Base-by-base conservation (phyloP, 202 grass and related monocot genomes). In the Schoenoplectus tabernaemontani region DNA sequence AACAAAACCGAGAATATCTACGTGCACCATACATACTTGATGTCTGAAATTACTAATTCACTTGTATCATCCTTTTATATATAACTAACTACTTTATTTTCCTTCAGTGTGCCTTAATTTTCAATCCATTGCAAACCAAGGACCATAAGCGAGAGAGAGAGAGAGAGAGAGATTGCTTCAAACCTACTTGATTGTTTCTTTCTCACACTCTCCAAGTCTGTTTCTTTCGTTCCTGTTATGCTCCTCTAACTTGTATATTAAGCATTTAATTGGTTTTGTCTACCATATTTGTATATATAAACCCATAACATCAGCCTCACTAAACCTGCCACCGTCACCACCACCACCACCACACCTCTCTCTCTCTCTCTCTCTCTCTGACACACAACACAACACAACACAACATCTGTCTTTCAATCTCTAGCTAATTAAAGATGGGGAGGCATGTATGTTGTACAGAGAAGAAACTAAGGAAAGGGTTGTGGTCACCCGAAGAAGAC, bases 401-500 rank as follows among this genome's bases (percentile, higher is more conserved):
- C 38, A 82, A 69, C 78, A 80, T 44, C 42, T 51, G 15, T 56
- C n/a, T 19, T 16, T 56, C 4, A 19, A n/a, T n/a, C n/a, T n/a
- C n/a, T 41, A 62, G 59, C 59, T 62, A 16, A 12, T n/a, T n/a
- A 46, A 69, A 70, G 78, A 91, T 91, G 89, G 89, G 92, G 64
- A 89, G 91, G 80, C 86, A 82, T 87, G 88, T 71, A 85, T 82
- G 57, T 83, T 88, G 70, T 82, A 78, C 69, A 74, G 82, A 81
- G 75, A 84, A 81, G 84, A 95, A 95, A 87, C 89, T 95, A 68
- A 86, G 92, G 76, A 95, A 89, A 86, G 92, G 92, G 22, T 82
- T 91, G 10, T 95, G 92, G 92, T 95, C 92, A 12, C 92, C 89
- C 3, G 92, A 95, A 83, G 92, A 95, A 71, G 92, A 95, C 81